phyloP scores from a whole-genome alignment of 2,329 filamentous ascomycete genomes.

The Endothia cerciana region DNA sequence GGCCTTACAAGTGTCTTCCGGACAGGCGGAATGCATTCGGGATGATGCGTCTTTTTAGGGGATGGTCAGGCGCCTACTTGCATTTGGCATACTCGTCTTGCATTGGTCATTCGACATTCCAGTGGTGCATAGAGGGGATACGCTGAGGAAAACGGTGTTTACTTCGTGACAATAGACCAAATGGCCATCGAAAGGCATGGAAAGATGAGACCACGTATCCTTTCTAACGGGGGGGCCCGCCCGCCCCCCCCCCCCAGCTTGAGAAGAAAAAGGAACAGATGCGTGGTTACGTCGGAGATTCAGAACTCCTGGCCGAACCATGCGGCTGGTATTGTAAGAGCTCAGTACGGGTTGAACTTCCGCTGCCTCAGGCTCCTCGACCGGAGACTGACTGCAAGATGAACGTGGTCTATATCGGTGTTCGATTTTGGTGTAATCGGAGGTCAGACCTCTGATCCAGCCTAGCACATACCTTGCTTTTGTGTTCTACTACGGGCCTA shows the following conservation, averaged over 20 bases:
- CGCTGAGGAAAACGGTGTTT: background rate
- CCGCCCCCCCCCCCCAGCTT: too few relatives aligned
- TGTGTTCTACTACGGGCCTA: background rate
- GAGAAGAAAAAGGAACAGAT: background rate
- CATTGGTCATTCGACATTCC: background rate
- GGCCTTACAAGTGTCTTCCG: background rate
- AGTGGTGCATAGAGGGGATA: constrained; percentile 1
- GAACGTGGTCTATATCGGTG: background rate
- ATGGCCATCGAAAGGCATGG: background rate
- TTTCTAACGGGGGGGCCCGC: too few relatives aligned
- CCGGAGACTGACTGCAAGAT: background rate
- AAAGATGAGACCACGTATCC: background rate
- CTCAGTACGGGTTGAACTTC: background rate
- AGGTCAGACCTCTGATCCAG: background rate
- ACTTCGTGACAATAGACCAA: background rate
- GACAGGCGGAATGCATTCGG: background rate
- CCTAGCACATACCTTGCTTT: background rate
- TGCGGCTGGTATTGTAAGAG: background rate
- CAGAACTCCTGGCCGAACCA: background rate
- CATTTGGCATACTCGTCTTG: constrained; percentile 1
- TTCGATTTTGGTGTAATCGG: background rate
- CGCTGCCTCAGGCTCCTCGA: background rate
- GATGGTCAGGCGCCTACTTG: background rate
- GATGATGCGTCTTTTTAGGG: background rate
- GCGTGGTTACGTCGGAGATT: background rate